phyloP scores from a whole-genome alignment of 2,329 filamentous ascomycete genomes.

The Amauroascus niger region DNA sequence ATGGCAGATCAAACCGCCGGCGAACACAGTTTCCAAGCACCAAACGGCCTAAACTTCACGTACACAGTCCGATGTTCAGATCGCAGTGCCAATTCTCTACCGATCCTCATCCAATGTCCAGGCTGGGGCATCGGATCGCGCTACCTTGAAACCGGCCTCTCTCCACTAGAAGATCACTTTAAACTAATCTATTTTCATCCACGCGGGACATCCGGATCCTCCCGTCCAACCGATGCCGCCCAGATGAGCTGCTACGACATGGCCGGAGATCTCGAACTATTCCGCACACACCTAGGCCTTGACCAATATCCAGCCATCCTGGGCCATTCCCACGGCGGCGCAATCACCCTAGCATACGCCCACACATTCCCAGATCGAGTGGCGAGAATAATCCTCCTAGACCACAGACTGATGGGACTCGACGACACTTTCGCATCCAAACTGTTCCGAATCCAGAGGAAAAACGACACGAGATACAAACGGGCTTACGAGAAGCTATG shows the following conservation, averaged over 20 bases:
- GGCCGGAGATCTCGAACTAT: slow-evolving; percentile 22
- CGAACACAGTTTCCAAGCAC: slow-evolving; percentile 17
- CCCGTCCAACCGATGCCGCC: slow-evolving; percentile 7
- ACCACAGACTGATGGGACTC: slow-evolving; percentile 20
- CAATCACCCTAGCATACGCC: slow-evolving; percentile 24
- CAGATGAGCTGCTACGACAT: slow-evolving; percentile 21
- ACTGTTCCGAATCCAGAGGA: slow-evolving; percentile 5
- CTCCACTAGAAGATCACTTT: slow-evolving; percentile 16
- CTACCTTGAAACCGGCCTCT: slow-evolving; percentile 20
- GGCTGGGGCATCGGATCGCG: slow-evolving; percentile 22
- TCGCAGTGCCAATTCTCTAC: slow-evolving; percentile 5
- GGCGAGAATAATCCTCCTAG: slow-evolving; percentile 20
- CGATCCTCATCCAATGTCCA: slow-evolving; percentile 21
- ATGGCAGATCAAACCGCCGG: slow-evolving; percentile 13
- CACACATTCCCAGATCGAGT: slow-evolving; percentile 20
- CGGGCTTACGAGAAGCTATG: slow-evolving; percentile 10
- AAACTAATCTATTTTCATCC: slow-evolving; percentile 23
- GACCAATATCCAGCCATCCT: slow-evolving; percentile 18
- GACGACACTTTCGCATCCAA: slow-evolving; percentile 8
- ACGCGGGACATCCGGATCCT: slow-evolving; percentile 22
- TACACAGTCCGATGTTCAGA: slow-evolving; percentile 16
- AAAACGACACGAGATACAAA: slow-evolving; percentile 16
- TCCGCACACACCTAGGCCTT: slow-evolving; percentile 20
- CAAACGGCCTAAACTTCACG: slow-evolving; percentile 18
- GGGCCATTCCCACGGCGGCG: slow-evolving; percentile 24